Conservation (phyloP, 208 protist genomes). For the Lotmaria passim region DNA sequence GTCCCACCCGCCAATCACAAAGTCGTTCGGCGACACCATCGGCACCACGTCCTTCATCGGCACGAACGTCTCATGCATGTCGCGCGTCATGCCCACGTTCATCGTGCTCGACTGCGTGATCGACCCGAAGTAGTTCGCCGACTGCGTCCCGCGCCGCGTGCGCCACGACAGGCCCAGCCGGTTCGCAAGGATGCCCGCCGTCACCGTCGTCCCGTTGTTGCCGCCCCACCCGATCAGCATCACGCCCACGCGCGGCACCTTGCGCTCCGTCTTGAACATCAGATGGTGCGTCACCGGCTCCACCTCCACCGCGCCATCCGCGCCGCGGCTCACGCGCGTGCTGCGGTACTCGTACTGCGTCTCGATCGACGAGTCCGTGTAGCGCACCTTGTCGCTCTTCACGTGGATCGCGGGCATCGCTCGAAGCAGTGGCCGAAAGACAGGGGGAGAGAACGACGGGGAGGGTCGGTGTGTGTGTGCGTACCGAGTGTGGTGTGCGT, state of each 20-base stretch:
- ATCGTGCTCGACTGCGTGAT: constrained; percentile 97
- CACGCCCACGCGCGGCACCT: constrained; percentile 85
- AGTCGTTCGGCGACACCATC: constrained; percentile 97
- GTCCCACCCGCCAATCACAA: constrained; percentile 98
- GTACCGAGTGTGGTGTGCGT: background rate
- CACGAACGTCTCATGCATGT: constrained; percentile 92
- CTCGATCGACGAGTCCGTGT: constrained; percentile 81
- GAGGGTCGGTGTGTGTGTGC: too few species aligned
- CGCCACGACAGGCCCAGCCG: constrained; percentile 92
- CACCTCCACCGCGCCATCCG: constrained; percentile 60
- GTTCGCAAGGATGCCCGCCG: constrained; percentile 97
- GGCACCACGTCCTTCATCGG: constrained; percentile 96
- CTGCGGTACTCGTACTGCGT: constrained; percentile 85
- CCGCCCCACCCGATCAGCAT: constrained; percentile 98
- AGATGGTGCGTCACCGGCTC: constrained; percentile 69
- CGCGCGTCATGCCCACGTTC: constrained; percentile 85
- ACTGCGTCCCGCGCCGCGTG: constrained; percentile 89
- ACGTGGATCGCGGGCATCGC: constrained; percentile 53
- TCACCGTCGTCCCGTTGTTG: constrained; percentile 99
- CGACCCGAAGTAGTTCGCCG: constrained; percentile 98
- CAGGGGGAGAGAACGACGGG: background rate
- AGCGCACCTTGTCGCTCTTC: constrained; percentile 62
- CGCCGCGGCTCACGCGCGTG: constrained; percentile 55
- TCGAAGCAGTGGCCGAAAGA: too few species aligned
- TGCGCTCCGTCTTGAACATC: constrained; percentile 91